These are phyloP conservation scores for Rhynchospora pubera DNA, from an alignment of 176 grass and related monocot species.

Conservation along the genomic window DNA sequence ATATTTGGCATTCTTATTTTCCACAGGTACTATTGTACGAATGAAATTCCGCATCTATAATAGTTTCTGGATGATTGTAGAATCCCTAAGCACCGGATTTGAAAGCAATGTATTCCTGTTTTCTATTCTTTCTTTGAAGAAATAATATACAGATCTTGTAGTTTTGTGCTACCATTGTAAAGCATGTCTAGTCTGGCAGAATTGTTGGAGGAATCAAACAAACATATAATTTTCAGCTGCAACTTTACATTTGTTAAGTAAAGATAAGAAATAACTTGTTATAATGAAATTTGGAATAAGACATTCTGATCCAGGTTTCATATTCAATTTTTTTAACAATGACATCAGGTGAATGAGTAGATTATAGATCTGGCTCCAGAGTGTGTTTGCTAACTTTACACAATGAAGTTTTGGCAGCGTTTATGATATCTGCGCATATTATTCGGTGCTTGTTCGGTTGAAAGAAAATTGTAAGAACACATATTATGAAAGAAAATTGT, in stretches of 20 bases:
- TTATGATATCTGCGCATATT: too few relatives aligned
- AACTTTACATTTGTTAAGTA: not conserved
- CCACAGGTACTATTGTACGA: not conserved
- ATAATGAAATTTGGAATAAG: not conserved
- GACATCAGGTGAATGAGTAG: not conserved
- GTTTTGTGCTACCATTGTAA: not conserved
- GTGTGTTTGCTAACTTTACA: not conserved
- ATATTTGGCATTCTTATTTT: not conserved
- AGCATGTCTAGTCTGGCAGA: not conserved
- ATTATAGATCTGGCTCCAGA: not conserved
- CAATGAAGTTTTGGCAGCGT: not conserved
- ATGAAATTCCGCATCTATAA: not conserved
- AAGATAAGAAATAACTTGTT: not conserved
- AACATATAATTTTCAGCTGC: not conserved
- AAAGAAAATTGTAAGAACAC: too few relatives aligned
- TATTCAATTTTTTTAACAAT: not conserved
- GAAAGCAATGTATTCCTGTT: constrained; percentile 3
- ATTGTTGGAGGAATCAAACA: not conserved
- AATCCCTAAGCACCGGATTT: constrained; percentile 12
- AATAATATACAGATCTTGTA: constrained; percentile 10
- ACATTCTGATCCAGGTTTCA: not conserved
- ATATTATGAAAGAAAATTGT: not conserved
- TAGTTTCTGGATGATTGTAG: not conserved
- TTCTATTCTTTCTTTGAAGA: not conserved
- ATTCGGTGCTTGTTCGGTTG: too few relatives aligned